These are phyloP conservation scores for Cyberlindnera galapagoensis DNA, from an alignment of 805 yeast species.

Conservation along the genomic window DNA sequence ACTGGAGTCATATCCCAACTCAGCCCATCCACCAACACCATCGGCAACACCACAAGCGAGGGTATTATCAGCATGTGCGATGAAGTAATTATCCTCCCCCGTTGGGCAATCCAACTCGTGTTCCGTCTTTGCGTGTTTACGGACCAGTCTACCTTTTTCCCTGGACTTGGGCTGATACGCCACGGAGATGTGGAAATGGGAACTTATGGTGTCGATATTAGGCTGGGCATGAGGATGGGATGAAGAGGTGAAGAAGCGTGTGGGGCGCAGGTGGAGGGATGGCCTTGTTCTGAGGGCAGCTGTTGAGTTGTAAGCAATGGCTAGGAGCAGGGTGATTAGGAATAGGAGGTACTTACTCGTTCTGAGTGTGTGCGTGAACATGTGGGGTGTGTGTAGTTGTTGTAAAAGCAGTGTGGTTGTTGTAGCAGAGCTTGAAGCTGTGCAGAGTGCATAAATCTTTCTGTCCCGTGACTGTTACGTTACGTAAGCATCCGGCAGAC, in stretches of 20 bases:
- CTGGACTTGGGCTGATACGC: conserved; percentile 74
- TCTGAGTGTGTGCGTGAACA: conserved; percentile 9
- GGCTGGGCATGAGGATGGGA: conserved; percentile 14
- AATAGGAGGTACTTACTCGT: conserved; percentile 21
- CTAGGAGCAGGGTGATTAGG: conserved; percentile 9
- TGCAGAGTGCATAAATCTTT: too few species aligned
- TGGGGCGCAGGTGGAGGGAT: conserved; percentile 6
- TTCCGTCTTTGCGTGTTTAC: conserved; percentile 22
- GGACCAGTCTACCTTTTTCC: conserved; percentile 36
- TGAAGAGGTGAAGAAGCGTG: conserved; percentile 10
- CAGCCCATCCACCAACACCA: conserved; percentile 98
- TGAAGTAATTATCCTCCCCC: conserved; percentile 73
- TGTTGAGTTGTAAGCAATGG: conserved; percentile 19
- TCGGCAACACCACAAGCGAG: conserved; percentile 81
- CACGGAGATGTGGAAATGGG: conserved; percentile 50
- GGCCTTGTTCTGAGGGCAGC: conserved; percentile 3
- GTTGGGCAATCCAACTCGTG: conserved; percentile 50
- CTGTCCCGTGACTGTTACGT: too few species aligned
- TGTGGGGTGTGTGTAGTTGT: too few species aligned
- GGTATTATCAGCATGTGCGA: conserved; percentile 27
- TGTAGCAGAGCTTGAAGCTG: too few species aligned
- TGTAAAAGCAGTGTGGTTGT: too few species aligned
- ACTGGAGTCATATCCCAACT: conserved; percentile 83
- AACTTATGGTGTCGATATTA: conserved; percentile 9
- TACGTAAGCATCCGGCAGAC: too few species aligned